These are phyloP conservation scores for Phalaenopsis aphrodite DNA, from an alignment of 106 monocot species.

Conservation along the genomic window DNA sequence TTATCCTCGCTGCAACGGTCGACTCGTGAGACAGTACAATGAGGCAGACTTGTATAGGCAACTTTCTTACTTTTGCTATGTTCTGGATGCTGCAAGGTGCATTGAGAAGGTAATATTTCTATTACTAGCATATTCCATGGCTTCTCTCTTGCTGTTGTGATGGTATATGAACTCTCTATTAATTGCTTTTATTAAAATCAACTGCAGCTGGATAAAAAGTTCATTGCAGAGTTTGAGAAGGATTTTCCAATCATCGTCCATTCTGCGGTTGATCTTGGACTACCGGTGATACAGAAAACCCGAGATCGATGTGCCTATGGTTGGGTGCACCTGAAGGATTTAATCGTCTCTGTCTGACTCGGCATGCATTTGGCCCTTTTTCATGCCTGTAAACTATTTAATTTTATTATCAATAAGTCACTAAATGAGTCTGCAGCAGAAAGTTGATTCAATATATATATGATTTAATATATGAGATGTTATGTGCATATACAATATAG, in stretches of 20 bases:
- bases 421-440: too few species aligned
- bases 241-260: slow-evolving; percentile 28
- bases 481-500: too few species aligned
- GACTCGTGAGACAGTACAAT: slow-evolving; percentile 69
- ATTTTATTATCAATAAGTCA: too few species aligned
- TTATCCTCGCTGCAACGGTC: slow-evolving; percentile 81
- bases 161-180: background rate
- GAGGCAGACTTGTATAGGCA: slow-evolving; percentile 87
- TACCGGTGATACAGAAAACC: slow-evolving; percentile 42
- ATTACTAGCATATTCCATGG: background rate
- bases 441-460: too few species aligned
- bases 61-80: slow-evolving; percentile 70
- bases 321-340: slow-evolving; percentile 61
- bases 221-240: slow-evolving; percentile 31
- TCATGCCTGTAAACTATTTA: too few species aligned
- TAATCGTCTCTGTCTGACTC: slow-evolving; percentile 41
- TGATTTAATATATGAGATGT: too few species aligned
- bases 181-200: background rate
- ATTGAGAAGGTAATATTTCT: slow-evolving; percentile 54
- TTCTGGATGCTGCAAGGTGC: slow-evolving; percentile 54
- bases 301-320: slow-evolving; percentile 68
- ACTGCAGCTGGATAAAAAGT: slow-evolving; percentile 52
- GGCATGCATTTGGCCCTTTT: background rate
- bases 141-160: background rate
- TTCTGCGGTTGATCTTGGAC: slow-evolving; percentile 32